Evolutionary conservation across 495 filamentous ascomycete genomes (phyloP), one percentile per base, ranked within the genome.

Genomic region (Hypoxylon lienhwacheense): DNA sequence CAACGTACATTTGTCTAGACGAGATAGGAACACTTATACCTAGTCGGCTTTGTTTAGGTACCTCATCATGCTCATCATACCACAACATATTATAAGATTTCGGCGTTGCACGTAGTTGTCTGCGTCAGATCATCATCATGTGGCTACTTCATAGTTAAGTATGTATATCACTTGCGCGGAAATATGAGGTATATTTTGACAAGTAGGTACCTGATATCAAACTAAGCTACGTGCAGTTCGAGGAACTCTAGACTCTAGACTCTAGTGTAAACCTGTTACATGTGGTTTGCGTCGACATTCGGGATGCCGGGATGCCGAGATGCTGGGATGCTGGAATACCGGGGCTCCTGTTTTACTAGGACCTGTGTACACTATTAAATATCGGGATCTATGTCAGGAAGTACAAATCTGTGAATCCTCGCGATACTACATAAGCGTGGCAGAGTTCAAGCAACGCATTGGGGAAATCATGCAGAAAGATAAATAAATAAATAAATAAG

Each of bases 371-470:
- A n/a, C n/a, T 55, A 53, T 42, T 53, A 37, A 22, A 43, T 19
- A 42, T 53, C 51, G 41, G 41, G 25, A 61, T 41, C 51, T 61
- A 55, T 48, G 20, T 56, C 25, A 47, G 47, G 47, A 32, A 51
- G 22, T 35, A 54, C 25, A 56, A 47, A 61, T 61, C 52, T 54
- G 26, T 61, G 24, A 52, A 34, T 26, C 10, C 12, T 47, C 17
- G 4, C 37, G 21, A 43, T 55, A 12, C 57, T 46, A 55, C 57
- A 51, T 61, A 47, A 61, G 37, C 35, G 41, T 34, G 26, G 33
- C 51, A 42, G 37, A 41, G 24, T 24, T 19, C 28, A 40, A 21
- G 35, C 42, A 34, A 40, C 39, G 28, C 32, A 35, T 49, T 53
- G 33, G 25, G n/a, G 16, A 15, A n/a, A 41, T 35, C 34, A 55